A percentile compares a stretch with the other conserved stretches of the same genome.
phyloP scores from a whole-genome alignment of 352 stramenopile species.

The Globisporangium apiculatum region DNA sequence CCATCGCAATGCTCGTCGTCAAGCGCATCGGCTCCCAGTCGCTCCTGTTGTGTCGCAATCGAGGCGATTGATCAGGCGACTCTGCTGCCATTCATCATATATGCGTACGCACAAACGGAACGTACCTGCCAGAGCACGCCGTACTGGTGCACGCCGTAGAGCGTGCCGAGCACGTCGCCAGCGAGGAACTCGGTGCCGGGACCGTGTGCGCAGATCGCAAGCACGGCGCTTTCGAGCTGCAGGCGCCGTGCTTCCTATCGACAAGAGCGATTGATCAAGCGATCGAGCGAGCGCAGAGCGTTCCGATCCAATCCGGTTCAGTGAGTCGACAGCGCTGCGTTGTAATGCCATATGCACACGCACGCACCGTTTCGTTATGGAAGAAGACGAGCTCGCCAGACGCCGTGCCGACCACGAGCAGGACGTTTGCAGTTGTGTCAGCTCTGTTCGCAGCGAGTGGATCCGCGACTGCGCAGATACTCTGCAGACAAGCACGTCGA shows the following conservation, averaged over 20 bases:
- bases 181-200: constrained; percentile 30
- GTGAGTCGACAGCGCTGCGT: too few relatives aligned
- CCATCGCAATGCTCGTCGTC: not conserved
- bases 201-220: constrained; percentile 25
- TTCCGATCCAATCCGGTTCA: not conserved
- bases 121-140: constrained; percentile 47
- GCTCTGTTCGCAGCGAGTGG: not conserved
- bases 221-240: constrained; percentile 36
- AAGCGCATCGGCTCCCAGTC: not conserved
- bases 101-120: not conserved
- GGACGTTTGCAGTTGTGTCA: constrained; percentile 11
- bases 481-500: constrained; percentile 6
- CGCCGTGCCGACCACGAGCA: constrained; percentile 33
- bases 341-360: not conserved
- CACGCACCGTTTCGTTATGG: constrained; percentile 23
- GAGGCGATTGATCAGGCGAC: constrained; percentile 3
- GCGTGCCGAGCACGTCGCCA: constrained; percentile 28
- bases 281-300: not conserved
- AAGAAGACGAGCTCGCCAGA: constrained; percentile 42
- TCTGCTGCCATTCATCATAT: not conserved
- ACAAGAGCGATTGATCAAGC: not conserved
- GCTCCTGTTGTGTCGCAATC: constrained; percentile 1
- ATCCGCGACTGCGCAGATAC: constrained; percentile 13
- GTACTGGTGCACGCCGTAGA: constrained; percentile 50
- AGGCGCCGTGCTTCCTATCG: constrained; percentile 41